A percentile compares a stretch with the other conserved stretches of the same genome.
Evolutionary conservation across 805 yeast genomes (phyloP).

Genomic region (Saccharomycopsis guyanensis): DNA sequence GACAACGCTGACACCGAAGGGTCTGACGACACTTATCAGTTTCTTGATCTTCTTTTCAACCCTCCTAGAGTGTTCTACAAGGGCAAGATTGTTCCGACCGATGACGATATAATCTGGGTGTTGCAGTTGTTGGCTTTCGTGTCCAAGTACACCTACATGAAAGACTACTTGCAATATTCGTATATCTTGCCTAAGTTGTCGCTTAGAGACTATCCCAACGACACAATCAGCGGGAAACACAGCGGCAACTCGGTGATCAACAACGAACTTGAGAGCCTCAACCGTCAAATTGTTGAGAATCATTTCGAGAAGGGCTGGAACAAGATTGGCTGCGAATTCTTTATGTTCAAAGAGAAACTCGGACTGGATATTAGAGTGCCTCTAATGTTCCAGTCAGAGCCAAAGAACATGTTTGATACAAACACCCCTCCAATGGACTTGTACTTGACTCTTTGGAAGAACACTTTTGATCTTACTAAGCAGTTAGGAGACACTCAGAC

Average conservation of each 20-base stretch:
- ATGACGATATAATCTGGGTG: slow-evolving; percentile 92
- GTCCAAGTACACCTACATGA: slow-evolving; percentile 79
- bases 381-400: slow-evolving; percentile 6
- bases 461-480: slow-evolving; percentile 17
- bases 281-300: slow-evolving; percentile 6
- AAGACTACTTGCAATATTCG: slow-evolving; percentile 65
- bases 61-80: slow-evolving; percentile 49
- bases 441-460: slow-evolving; percentile 4
- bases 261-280: neutral
- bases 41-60: slow-evolving; percentile 5
- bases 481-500: neutral
- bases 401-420: neutral
- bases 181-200: slow-evolving; percentile 69
- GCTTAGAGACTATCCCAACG: slow-evolving; percentile 30
- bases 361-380: neutral
- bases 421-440: neutral
- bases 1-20: neutral
- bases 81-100: slow-evolving; percentile 80
- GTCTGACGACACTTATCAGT: slow-evolving; percentile 1
- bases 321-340: slow-evolving; percentile 6
- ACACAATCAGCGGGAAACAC: slow-evolving; percentile 5
- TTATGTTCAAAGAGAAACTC: slow-evolving; percentile 9
- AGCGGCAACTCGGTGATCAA: neutral
- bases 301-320: slow-evolving; percentile 17
- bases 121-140: slow-evolving; percentile 86